Percentiles rank a stretch among this genome's conserved stretches.
These are phyloP conservation scores for barrel medic (Medicago truncatula) DNA, from an alignment of 306 rosid species.

Conservation along the genomic window MtrunA17r5.0-ANR NC_053044.1:52915001-52915500, in stretches of 20 bases:
- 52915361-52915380: conserved; percentile 80
- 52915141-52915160: conserved; percentile 30
- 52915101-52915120: conserved; percentile 50
- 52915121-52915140: background rate
- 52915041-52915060: background rate
- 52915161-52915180: conserved; percentile 54
- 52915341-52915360: conserved; percentile 37
- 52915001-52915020: conserved; percentile 17
- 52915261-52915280: conserved; percentile 52
- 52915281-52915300: conserved; percentile 67
- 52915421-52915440: conserved; percentile 61
- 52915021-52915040: background rate
- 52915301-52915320: conserved; percentile 52
- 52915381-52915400: conserved; percentile 74
- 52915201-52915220: conserved; percentile 56
- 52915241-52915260: conserved; percentile 62
- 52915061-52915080: conserved; percentile 10
- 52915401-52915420: conserved; percentile 62
- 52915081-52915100: conserved; percentile 18
- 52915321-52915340: conserved; percentile 62
- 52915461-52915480: conserved; percentile 58
- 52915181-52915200: conserved; percentile 41
- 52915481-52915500: conserved; percentile 65
- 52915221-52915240: conserved; percentile 78
- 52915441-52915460: conserved; percentile 64